Percentiles rank a stretch among this genome's conserved stretches.
Evolutionary conservation across 352 stramenopile species (phyloP).

Genomic region (Phytophthora pisi): DNA sequence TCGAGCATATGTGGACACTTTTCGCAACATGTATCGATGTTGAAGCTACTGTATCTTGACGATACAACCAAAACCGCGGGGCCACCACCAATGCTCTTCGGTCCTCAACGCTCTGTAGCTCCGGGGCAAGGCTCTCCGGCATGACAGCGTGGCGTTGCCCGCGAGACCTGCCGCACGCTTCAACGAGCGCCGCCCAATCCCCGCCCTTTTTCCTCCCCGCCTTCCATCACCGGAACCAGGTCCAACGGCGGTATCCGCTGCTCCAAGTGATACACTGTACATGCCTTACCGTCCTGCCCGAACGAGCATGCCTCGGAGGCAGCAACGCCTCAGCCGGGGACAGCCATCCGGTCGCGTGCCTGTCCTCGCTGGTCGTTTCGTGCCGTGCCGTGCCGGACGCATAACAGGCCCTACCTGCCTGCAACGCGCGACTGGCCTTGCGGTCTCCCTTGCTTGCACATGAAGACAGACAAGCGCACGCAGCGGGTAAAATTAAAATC

Average conservation of each 20-base stretch:
- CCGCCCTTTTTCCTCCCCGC: conserved; percentile 6
- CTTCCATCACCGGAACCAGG: neutral
- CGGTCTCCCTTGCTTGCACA: neutral
- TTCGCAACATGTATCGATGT: neutral
- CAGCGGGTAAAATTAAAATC: neutral
- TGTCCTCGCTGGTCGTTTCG: neutral
- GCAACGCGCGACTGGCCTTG: neutral
- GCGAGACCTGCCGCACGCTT: neutral
- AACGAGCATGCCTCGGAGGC: no score
- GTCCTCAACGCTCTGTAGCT: no score
- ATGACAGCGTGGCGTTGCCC: neutral
- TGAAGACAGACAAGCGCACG: conserved; percentile 1
- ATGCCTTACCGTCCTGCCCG: no score
- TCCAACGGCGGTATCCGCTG: conserved; percentile 20
- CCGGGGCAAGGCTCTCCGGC: no score
- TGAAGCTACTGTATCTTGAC: no score
- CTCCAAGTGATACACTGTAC: no score
- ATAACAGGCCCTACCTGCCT: neutral
- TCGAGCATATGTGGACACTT: neutral
- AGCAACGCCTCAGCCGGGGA: neutral
- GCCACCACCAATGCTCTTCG: no score
- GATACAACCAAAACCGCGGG: no score
- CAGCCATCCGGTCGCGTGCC: neutral
- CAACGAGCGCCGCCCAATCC: conserved; percentile 15
- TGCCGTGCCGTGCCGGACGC: neutral